Percentiles rank a stretch among this genome's conserved stretches.
phyloP scores from a whole-genome alignment of 108 stramenopile genomes.

The Poteriospumella lacustris region DNA sequence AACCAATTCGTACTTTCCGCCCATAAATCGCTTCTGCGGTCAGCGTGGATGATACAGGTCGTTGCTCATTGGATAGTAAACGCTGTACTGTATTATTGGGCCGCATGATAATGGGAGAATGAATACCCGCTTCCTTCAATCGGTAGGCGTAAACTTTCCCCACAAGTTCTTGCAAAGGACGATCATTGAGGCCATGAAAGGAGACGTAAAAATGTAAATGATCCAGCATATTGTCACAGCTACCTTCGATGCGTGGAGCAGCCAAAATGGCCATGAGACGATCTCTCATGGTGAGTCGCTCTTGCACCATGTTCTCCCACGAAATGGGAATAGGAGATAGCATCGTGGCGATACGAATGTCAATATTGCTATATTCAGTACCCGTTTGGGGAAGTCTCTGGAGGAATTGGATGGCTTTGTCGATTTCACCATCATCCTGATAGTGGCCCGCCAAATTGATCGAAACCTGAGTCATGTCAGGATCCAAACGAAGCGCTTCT shows the following conservation, averaged over 20 bases:
- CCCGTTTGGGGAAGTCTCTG: neutral
- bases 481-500: slow-evolving; percentile 37
- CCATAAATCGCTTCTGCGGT: neutral
- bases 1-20: slow-evolving; percentile 37
- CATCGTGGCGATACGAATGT: neutral
- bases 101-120: too few species aligned
- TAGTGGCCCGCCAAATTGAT: slow-evolving; percentile 42
- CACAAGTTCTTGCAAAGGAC: slow-evolving; percentile 35
- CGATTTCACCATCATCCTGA: slow-evolving; percentile 16
- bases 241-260: neutral
- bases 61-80: neutral
- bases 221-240: slow-evolving; percentile 26
- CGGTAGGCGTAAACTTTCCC: slow-evolving; percentile 22
- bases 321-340: neutral
- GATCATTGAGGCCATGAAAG: slow-evolving; percentile 50
- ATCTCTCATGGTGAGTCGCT: neutral
- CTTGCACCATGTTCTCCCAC: neutral
- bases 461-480: slow-evolving; percentile 18
- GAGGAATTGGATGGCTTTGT: too few species aligned
- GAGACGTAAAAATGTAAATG: slow-evolving; percentile 48
- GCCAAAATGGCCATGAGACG: slow-evolving; percentile 26
- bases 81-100: too few species aligned
- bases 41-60: neutral
- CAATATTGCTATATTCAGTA: neutral
- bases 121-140: neutral